Percentiles rank a stretch among this genome's conserved stretches.
phyloP scores from a whole-genome alignment of 2,329 filamentous ascomycete genomes.

The Elsinoe ampelina region DNA sequence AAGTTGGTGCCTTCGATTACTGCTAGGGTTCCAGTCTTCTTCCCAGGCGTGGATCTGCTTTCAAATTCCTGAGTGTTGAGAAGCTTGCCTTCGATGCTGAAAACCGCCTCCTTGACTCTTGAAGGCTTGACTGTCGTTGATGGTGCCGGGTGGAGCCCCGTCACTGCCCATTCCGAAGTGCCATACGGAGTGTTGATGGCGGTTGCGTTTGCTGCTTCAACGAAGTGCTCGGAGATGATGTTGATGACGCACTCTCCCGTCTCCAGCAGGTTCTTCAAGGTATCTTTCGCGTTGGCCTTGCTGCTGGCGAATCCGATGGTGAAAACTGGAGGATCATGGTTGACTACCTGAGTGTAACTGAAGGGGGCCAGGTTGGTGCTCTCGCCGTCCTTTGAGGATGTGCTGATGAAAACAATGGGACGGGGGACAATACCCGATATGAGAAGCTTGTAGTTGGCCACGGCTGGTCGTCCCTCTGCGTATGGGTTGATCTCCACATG shows the following conservation, averaged over 20 bases:
- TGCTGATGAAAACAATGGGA: conserved; percentile 61
- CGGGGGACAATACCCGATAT: conserved; percentile 74
- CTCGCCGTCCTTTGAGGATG: conserved; percentile 50
- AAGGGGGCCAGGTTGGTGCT: conserved; percentile 76
- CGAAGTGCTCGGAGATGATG: conserved; percentile 72
- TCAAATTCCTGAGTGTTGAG: conserved; percentile 69
- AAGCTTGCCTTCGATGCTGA: conserved; percentile 72
- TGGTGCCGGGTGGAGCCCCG: conserved; percentile 61
- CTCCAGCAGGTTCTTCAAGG: conserved; percentile 62
- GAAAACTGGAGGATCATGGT: conserved; percentile 81
- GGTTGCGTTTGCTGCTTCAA: conserved; percentile 81
- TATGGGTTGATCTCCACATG: conserved; percentile 78
- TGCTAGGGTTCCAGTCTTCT: conserved; percentile 63
- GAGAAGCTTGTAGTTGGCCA: conserved; percentile 83
- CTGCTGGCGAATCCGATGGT: conserved; percentile 52
- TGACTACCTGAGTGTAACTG: conserved; percentile 74
- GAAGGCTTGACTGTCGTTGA: conserved; percentile 59
- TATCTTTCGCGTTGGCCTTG: conserved; percentile 61
- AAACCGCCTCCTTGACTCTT: conserved; percentile 71
- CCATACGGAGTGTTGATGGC: conserved; percentile 70
- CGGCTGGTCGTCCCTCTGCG: conserved; percentile 54
- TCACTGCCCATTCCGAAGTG: conserved; percentile 67
- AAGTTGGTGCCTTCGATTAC: conserved; percentile 78
- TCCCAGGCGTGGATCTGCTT: conserved; percentile 58
- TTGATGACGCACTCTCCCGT: conserved; percentile 69